Evolutionary conservation across 495 filamentous ascomycete genomes (phyloP), one percentile per base, ranked within the genome.

Genomic region (Penicillium cataractarum): DNA sequence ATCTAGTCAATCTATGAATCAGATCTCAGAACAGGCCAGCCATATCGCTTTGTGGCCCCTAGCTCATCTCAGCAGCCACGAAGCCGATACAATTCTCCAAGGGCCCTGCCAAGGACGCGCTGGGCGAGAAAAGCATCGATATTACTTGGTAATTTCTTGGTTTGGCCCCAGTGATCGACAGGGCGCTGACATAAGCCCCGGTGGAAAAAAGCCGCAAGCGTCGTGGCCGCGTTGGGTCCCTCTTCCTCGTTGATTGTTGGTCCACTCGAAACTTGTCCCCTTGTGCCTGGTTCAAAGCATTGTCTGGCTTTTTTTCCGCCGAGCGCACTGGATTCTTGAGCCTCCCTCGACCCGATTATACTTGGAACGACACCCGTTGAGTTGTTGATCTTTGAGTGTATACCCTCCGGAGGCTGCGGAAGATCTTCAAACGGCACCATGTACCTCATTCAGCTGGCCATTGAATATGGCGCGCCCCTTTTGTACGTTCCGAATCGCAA

Each of bases 391-490:
- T 15, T 31, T 54, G 35, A 62, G 57, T 56, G 29, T 55, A 58
- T 55, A 37, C 32, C 49, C 46, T 24, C 52, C 42, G 60, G 40
- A 58, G 21, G 17, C 22, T 49, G 26, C 58, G 60, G 39, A 62
- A 61, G 55, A 46, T 54, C 26, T 63, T 62, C 59, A 35, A 55
- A 54, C 17, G n/a, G n/a, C 66, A 69, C 54, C 22, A 80, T 82
- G 79, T 74, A 70, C 71, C 66, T 82, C 50, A 55, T 80, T 29
- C 74, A 75, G 46, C 61, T 73, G 9, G 71, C 72, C 59, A 65
- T 82, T 53, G 78, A 82, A 70, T 82, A 80, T 80, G 79, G 67
- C 60, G 79, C 79, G 42, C 79, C 79, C 6, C 21, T 80, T 24
- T 82, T 82, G 79, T 82, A 70, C 26, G 78, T 65, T 57, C 21